Evolutionary conservation across 116 monocot species (phyloP), one percentile per base, ranked within the genome.

Genomic region (Posidonia oceanica): DNA sequence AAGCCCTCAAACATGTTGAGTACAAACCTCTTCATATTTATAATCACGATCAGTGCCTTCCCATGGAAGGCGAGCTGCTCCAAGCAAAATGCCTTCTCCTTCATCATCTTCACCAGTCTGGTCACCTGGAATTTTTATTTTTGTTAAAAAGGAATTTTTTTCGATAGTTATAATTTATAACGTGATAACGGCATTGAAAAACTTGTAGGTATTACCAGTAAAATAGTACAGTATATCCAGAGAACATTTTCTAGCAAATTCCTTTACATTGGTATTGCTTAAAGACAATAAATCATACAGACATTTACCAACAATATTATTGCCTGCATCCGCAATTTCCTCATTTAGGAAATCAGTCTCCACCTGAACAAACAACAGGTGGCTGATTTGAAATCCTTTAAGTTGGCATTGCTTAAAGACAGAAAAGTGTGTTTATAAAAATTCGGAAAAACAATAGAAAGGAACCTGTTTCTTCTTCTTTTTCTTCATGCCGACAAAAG

Each of bases 11-110:
- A 22, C 53, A 66, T 17, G 42, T 11, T 36, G 10, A 71, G 36
- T 21, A 18, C 14, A 36, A 53, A 91, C 96, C 96, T 97, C 92
- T 67, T 97, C 96, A 71, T 91, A 92, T 16, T 78, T 76, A 66
- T 97, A 97, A 77, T 91, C 89, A 56, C 96, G 83, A 52, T 85
- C 86, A 75, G 86, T 83, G 62, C 96, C 96, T 80, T 96, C 96
- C 91, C 96, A 91, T 40, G 96, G 85, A 75, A 83, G 84, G 36
- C 51, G 69, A 37, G 63, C 29, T 71, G 68, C 78, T 56, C 84
- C 87, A 14, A 82, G 73, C 20, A 78, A 76, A 66, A 91, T 85
- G 8, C 83, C 88, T 64, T 88, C 81, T 12, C 82, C 91, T 79
- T 90, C 83, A 39, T 90, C 94, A 68, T 89, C 89, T 21, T 88